phyloP scores from a whole-genome alignment of 1,139 yeast genomes.

The Yamadazyma atmosphaerica region DNA sequence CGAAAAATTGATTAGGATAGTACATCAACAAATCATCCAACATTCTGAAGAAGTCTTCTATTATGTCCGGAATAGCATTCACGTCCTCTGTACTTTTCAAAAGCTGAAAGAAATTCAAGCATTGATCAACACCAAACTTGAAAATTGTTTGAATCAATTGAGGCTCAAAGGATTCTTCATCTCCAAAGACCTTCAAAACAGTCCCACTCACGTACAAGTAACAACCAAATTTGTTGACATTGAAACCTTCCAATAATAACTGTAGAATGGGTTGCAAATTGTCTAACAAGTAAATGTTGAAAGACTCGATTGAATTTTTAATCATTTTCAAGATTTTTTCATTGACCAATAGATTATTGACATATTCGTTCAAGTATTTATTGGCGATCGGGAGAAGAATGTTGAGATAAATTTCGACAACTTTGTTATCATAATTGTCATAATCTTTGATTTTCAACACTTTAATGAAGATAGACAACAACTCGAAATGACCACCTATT shows the following conservation, averaged over 20 bases:
- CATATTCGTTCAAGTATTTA: conserved; percentile 51
- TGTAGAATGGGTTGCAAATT: conserved; percentile 65
- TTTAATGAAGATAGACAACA: conserved; percentile 68
- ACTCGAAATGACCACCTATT: conserved; percentile 77
- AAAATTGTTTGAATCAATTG: conserved; percentile 39
- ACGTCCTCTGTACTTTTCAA: conserved; percentile 21
- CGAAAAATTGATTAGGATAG: conserved; percentile 67
- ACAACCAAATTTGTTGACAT: conserved; percentile 71
- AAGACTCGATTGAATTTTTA: conserved; percentile 67
- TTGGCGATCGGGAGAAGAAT: conserved; percentile 59
- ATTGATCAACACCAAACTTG: conserved; percentile 51
- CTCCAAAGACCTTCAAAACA: conserved; percentile 74
- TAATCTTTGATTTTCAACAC: conserved; percentile 49
- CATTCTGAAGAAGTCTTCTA: conserved; percentile 90
- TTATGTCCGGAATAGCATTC: conserved; percentile 63
- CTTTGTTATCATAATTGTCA: conserved; percentile 46
- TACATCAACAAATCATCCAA: conserved; percentile 77
- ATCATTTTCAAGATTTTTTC: conserved; percentile 75
- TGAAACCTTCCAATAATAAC: conserved; percentile 66
- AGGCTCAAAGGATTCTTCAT: conserved; percentile 43
- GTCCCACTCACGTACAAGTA: conserved; percentile 91
- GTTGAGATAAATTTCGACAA: conserved; percentile 56
- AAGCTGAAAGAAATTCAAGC: conserved; percentile 39
- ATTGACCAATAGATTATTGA: conserved; percentile 58
- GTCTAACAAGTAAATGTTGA: conserved; percentile 61